These are phyloP conservation scores for Dactylonectria estremocensis DNA, from an alignment of 2,329 filamentous ascomycete species.

Conservation along the genomic window DNA sequence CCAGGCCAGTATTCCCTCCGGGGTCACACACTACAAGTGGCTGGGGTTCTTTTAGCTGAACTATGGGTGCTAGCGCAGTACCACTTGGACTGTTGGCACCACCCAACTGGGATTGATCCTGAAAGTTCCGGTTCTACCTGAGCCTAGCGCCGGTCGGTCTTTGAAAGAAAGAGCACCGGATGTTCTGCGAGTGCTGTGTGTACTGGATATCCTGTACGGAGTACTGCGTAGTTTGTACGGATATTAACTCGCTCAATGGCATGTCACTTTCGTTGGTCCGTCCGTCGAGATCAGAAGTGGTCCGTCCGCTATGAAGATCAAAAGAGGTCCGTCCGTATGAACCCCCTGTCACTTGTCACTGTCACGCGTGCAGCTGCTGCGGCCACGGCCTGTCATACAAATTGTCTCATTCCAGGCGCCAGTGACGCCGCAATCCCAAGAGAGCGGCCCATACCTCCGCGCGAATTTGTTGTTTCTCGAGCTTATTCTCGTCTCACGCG, in stretches of 20 bases:
- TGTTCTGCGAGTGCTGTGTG: not conserved
- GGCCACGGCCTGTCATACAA: not conserved
- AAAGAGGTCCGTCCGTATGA: constrained; percentile 4
- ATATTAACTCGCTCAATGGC: constrained; percentile 5
- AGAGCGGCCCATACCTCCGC: not conserved
- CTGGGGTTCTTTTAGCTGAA: constrained; percentile 2
- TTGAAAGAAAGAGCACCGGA: constrained; percentile 7
- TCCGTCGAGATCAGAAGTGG: not conserved
- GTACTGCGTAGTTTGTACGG: too few species aligned
- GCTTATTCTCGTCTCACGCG: not conserved
- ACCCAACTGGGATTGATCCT: not conserved
- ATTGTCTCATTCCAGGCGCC: constrained; percentile 7
- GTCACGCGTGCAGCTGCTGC: constrained; percentile 4
- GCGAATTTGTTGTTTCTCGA: not conserved
- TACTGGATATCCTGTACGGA: too few species aligned
- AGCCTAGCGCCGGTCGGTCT: constrained; percentile 3
- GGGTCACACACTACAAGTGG: constrained; percentile 2
- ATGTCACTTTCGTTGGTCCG: not conserved
- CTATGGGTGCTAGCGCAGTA: constrained; percentile 1
- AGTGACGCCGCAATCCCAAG: not conserved
- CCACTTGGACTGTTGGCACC: constrained; percentile 7
- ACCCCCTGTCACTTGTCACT: not conserved
- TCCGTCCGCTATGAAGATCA: too few species aligned
- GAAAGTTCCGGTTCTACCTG: constrained; percentile 2
- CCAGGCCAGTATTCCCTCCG: constrained; percentile 22